Conservation (phyloP, 495 filamentous ascomycete genomes). For the Pseudotulostoma volvatum region DNA sequence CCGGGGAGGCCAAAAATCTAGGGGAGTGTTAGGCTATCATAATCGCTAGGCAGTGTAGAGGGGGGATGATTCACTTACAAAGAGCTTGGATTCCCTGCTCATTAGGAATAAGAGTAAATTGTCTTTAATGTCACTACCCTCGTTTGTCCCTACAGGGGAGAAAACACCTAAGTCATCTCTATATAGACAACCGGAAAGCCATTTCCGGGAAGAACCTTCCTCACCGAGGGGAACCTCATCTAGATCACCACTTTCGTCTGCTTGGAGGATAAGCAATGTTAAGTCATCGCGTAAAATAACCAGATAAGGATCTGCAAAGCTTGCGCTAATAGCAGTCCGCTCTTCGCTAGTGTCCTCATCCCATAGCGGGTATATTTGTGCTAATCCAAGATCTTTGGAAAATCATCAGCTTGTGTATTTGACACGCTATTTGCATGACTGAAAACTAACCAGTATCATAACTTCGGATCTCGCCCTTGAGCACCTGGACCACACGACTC, state of each 20-base stretch:
- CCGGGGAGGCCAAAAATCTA: constrained; percentile 29
- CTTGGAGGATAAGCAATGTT: constrained; percentile 56
- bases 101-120: constrained; percentile 59
- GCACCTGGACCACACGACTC: constrained; percentile 66
- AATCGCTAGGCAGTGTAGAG: not conserved
- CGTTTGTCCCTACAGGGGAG: constrained; percentile 15
- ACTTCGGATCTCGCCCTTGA: constrained; percentile 65
- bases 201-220: constrained; percentile 40
- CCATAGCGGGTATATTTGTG: constrained; percentile 76
- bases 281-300: constrained; percentile 69
- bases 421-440: constrained; percentile 4
- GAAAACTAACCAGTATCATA: constrained; percentile 64
- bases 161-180: constrained; percentile 45
- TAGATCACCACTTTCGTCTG: constrained; percentile 65
- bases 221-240: constrained; percentile 59
- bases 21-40: constrained; percentile 2
- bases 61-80: constrained; percentile 50
- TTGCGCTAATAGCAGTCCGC: constrained; percentile 59
- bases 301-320: constrained; percentile 78
- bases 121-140: constrained; percentile 26
- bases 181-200: constrained; percentile 70
- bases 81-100: constrained; percentile 49
- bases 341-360: constrained; percentile 77
- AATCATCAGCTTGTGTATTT: no score
- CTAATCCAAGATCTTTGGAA: constrained; percentile 57